Evolutionary conservation across 495 filamentous ascomycete species (phyloP), one percentile per base, ranked within the genome.

Genomic region (Copromyces sp.): DNA sequence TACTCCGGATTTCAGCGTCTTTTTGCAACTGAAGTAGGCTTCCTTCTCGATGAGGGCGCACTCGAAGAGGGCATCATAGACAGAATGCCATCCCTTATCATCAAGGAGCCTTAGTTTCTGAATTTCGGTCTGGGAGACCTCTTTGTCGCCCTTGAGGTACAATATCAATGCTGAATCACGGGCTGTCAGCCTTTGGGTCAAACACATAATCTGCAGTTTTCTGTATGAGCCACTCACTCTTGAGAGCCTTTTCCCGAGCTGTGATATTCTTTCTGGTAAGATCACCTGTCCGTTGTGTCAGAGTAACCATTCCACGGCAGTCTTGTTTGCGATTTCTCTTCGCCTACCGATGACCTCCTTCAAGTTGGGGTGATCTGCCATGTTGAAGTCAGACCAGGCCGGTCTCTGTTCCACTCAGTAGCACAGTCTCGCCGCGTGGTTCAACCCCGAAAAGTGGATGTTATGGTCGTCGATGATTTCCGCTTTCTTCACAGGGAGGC

Each of bases 41-140:
- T 90, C 84, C 77, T 90, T 91, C 72, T 98, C 94, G 12, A 83
- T 77, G 24, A 90, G 83, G 9, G 89, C 82, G 74, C 88, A 89
- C 44, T 86, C 83, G 77, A 98, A 98, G 17, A 99, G 81, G 1
- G 88, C 87, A 77, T 98, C 94, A 74, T 91, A 94, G 38, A 98
- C 89, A 68, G 86, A 87, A 76, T 96, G 92, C 76, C 91, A 97
- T 20, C 86, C 87, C 75, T 91, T 92, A 78, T 97, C 94, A 68
- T 87, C 89, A 35, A 85, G 77, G 3, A 73, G 75, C 35, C 68
- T 76, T 39, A 72, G 77, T 24, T 40, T 70, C 40, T 78, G 78
- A 61, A 14, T 32, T 37, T 37, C 12, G 29, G 29, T 12, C 53
- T 16, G 24, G 53, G 73, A 69, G 2, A 72, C 78, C 17, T 72